A percentile compares a stretch with the other conserved stretches of the same genome.
phyloP scores from a whole-genome alignment of 2,329 filamentous ascomycete species.

The Pseudogymnoascus sp. region DNA sequence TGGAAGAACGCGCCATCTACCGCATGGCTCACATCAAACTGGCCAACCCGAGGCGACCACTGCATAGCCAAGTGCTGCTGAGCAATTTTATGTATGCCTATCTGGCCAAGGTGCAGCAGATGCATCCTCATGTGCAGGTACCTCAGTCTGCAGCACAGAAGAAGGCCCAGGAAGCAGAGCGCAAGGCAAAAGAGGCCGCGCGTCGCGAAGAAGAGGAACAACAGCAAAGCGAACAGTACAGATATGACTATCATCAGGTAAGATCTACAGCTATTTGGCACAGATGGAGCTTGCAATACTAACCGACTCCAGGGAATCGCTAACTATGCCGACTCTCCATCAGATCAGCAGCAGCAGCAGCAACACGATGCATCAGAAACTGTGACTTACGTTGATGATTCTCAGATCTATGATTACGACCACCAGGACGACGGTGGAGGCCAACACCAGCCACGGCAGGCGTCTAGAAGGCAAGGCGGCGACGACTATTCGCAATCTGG shows the following conservation, averaged over 20 bases:
- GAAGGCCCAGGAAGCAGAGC: constrained; percentile 49
- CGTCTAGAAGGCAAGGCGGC: constrained; percentile 13
- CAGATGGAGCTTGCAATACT: constrained; percentile 11
- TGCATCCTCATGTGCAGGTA: constrained; percentile 92
- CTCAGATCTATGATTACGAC: constrained; percentile 43
- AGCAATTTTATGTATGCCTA: constrained; percentile 99
- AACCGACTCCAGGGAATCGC: constrained; percentile 25
- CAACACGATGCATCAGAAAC: constrained; percentile 29
- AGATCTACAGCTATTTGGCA: constrained; percentile 8
- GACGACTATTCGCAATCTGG: constrained; percentile 12
- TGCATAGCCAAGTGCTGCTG: constrained; percentile 89
- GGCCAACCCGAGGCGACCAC: constrained; percentile 84
- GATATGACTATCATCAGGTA: constrained; percentile 31
- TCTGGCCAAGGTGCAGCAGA: constrained; percentile 94
- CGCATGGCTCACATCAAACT: constrained; percentile 98
- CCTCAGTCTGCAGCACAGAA: constrained; percentile 71
- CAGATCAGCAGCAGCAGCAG: constrained; percentile 18
- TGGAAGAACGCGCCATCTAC: constrained; percentile 95
- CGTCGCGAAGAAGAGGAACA: constrained; percentile 25
- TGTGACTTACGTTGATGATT: constrained; percentile 38
- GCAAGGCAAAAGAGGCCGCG: constrained; percentile 34
- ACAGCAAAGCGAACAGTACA: constrained; percentile 26
- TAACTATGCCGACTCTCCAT: constrained; percentile 25
- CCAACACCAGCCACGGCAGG: constrained; percentile 10
- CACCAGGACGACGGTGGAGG: constrained; percentile 27